Conservation (phyloP, 140 eudicot species). For the Artemisia princeps region DNA sequence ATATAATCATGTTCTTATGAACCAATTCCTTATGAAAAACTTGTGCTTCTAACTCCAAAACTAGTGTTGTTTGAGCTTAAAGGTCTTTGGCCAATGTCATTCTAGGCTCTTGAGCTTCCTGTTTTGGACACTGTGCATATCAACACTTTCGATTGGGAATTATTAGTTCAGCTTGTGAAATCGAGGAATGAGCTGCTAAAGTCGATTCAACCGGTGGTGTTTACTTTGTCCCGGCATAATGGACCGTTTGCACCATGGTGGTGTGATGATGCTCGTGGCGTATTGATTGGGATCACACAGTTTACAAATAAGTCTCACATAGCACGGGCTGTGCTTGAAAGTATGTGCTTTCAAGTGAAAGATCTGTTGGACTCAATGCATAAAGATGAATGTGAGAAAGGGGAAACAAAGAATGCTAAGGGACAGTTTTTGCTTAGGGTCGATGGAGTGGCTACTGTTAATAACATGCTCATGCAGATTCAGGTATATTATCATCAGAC, state of each 20-base stretch:
- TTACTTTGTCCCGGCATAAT: too few relatives aligned
- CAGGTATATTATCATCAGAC: conserved; percentile 41
- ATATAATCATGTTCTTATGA: conserved; percentile 18
- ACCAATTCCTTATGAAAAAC: conserved; percentile 19
- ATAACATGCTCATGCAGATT: conserved; percentile 74
- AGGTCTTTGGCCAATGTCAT: conserved; percentile 25
- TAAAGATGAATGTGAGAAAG: too few relatives aligned
- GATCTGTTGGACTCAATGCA: too few relatives aligned
- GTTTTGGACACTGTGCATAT: conserved; percentile 21
- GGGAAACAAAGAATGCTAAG: too few relatives aligned
- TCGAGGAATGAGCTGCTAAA: conserved; percentile 64
- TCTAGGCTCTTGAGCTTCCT: conserved; percentile 11
- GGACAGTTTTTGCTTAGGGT: conserved; percentile 29
- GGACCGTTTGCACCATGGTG: too few relatives aligned
- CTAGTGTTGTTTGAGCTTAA: conserved; percentile 20
- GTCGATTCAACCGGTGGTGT: conserved; percentile 43
- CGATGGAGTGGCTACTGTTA: conserved; percentile 84
- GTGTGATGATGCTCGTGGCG: too few relatives aligned
- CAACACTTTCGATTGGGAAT: not conserved
- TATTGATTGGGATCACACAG: conserved; percentile 46
- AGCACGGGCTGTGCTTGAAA: conserved; percentile 66
- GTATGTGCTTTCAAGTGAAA: too few relatives aligned
- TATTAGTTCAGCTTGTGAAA: conserved; percentile 63
- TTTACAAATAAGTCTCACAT: conserved; percentile 82
- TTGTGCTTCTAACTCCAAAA: conserved; percentile 23